Evolutionary conservation across 345 rosid genomes (phyloP), one percentile per base, ranked within the genome.

Genomic region (Pistacia atlantica): DNA sequence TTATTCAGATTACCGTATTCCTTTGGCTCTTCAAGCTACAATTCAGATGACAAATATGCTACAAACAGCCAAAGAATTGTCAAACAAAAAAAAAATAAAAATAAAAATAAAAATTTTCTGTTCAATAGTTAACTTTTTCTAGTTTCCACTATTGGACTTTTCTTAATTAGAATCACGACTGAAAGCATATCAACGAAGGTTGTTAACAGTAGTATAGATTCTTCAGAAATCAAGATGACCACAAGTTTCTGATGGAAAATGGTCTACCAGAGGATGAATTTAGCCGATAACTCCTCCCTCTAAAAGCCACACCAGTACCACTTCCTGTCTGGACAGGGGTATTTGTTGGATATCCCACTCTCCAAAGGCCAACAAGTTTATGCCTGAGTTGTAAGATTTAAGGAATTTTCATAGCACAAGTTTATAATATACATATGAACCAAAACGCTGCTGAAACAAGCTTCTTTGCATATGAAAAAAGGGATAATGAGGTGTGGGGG

Each of bases 261-360:
- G 51, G 5, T 63, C 38, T 49, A 11, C 52, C n/a, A 11, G 63
- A 54, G 72, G 80, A 79, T 31, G 28, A 18, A 58, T n/a, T 57
- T 31, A 83, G 79, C 74, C 80, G 77, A 56, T 80, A 75, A 72
- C 83, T 71, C 55, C 86, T 72, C 20, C 86, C 83, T 45, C 65
- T 61, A 48, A 80, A 80, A 71, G 83, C 72, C 22, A 58, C 60
- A 25, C 78, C 81, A 6, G 77, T 63, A 11, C 79, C 11, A 51
- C 73, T 75, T 16, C 72, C 83, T 48, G 83, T 66, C 55, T 80
- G 67, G 10, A 66, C 65, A 8, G 49, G 79, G 18, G 67, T 73
- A 38, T 46, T 77, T 9, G 80, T 56, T 52, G 81, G 79, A 42
- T 59, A 52, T 61, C 86, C 81, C 63, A 80, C n/a, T 28, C 74